Evolutionary conservation across 2,329 filamentous ascomycete genomes (phyloP).

Genomic region (Curvularia verruculosa): DNA sequence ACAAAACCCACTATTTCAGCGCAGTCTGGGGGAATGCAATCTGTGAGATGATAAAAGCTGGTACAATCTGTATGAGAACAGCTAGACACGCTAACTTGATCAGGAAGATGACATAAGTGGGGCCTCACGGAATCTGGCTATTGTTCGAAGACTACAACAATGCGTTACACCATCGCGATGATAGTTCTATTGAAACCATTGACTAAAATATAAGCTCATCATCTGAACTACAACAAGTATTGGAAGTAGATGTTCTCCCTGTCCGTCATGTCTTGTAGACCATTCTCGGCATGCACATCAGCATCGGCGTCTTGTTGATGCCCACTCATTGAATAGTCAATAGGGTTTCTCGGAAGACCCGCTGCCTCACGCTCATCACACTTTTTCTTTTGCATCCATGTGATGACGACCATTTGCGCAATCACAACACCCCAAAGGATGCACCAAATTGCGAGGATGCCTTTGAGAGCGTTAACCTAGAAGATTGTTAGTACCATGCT

Average conservation of each 20-base stretch:
- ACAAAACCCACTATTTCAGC: no score
- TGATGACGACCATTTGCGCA: conserved; percentile 22
- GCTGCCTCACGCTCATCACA: conserved; percentile 29
- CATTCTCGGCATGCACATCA: conserved; percentile 31
- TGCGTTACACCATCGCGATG: not conserved
- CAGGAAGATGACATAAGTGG: not conserved
- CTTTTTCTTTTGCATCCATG: conserved; percentile 31
- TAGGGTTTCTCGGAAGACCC: conserved; percentile 24
- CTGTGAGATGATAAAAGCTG: not conserved
- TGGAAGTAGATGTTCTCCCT: conserved; percentile 32
- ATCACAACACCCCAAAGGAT: conserved; percentile 29
- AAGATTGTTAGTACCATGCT: conserved; percentile 1
- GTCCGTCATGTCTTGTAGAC: conserved; percentile 33
- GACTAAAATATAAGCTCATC: not conserved
- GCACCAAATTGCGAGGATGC: conserved; percentile 31
- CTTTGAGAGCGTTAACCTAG: conserved; percentile 29
- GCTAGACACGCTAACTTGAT: no score
- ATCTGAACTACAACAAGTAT: conserved; percentile 19
- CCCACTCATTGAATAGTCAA: conserved; percentile 28
- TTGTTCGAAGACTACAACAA: not conserved
- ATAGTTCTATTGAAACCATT: not conserved
- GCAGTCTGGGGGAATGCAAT: not conserved
- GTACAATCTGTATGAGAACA: not conserved
- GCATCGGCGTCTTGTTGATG: conserved; percentile 25
- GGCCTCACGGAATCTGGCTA: not conserved